Percentiles rank a stretch among this genome's conserved stretches.
Conservation (phyloP, 1,139 yeast species). For the Suhomyces coccinellae region DNA sequence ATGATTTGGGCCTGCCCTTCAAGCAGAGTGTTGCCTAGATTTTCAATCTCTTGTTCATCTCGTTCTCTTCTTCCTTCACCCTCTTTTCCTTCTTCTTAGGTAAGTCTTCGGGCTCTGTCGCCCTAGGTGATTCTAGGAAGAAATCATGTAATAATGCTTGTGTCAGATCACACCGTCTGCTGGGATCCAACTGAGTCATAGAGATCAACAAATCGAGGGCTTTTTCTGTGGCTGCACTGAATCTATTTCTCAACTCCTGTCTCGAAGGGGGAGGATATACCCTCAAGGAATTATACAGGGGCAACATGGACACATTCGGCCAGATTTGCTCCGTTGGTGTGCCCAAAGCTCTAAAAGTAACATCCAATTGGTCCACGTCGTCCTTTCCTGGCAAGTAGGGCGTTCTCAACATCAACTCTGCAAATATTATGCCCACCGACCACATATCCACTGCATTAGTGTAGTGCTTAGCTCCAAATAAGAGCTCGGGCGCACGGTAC, state of each 20-base stretch:
- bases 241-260: conserved; percentile 77
- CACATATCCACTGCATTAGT: conserved; percentile 88
- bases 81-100: conserved; percentile 50
- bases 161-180: conserved; percentile 64
- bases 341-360: conserved; percentile 91
- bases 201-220: conserved; percentile 77
- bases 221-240: conserved; percentile 87
- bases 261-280: conserved; percentile 84
- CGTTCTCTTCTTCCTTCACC: conserved; percentile 20
- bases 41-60: conserved; percentile 10
- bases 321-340: conserved; percentile 91
- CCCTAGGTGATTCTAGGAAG: conserved; percentile 72
- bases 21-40: conserved; percentile 1
- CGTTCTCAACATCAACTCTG: conserved; percentile 90
- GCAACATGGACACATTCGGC: conserved; percentile 86
- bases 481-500: conserved; percentile 93
- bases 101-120: conserved; percentile 69
- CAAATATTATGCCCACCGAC: conserved; percentile 96
- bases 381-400: conserved; percentile 94
- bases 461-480: conserved; percentile 87
- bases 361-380: conserved; percentile 85
- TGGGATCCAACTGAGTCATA: conserved; percentile 79
- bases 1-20: neutral
- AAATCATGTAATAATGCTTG: conserved; percentile 66
- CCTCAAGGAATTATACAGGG: conserved; percentile 68